Evolutionary conservation across 2,329 filamentous ascomycete genomes (phyloP), one percentile per base, ranked within the genome.

Genomic region (Fusarium xyrophilum): DNA sequence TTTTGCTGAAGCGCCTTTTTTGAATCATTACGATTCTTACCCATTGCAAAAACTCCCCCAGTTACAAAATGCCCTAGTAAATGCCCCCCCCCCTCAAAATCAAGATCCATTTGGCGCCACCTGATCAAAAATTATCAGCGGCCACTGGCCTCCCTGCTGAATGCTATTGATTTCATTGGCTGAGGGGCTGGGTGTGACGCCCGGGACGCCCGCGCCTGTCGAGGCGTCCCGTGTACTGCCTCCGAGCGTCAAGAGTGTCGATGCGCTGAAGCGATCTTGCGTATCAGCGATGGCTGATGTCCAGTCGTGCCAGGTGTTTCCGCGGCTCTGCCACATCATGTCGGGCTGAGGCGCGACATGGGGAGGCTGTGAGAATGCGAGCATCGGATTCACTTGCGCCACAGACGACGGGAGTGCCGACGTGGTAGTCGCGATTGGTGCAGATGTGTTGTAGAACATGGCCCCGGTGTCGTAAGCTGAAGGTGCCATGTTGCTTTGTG

Each of bases 231-330:
- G 68, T 38, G 72, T 56, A 35, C 55, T 76, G 21, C 75, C 76
- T 5, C 82, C 83, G 6, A 86, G 76, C 2, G 80, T 83, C 65
- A 86, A 76, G 15, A 86, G 75, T 17, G 84, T 80, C 46, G 79
- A 82, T 30, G 83, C 83, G 62, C 82, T 82, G 73, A 82, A 85
- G 27, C 82, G 79, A 44, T 85, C 82, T 60, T 84, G 82, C 35
- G 76, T 82, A 66, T 84, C 82, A 35, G 82, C 79, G 30, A 87
- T 82, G 55, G 84, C 83, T 1, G 81, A 79, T 12, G 84, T 83
- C 85, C 85, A 87, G 74, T 86, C 82, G 19, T 84, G 80, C 85
- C 85, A 87, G 1, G 83, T 79, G 63, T 82, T 86, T 11, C 78
- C 79, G 6, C 76, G 73, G 14, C 66, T 65, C 36, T 75, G 75